A percentile compares a stretch with the other conserved stretches of the same genome.
Conservation (phyloP, 352 stramenopile genomes). For the Thalassiosira mediterranea region DNA sequence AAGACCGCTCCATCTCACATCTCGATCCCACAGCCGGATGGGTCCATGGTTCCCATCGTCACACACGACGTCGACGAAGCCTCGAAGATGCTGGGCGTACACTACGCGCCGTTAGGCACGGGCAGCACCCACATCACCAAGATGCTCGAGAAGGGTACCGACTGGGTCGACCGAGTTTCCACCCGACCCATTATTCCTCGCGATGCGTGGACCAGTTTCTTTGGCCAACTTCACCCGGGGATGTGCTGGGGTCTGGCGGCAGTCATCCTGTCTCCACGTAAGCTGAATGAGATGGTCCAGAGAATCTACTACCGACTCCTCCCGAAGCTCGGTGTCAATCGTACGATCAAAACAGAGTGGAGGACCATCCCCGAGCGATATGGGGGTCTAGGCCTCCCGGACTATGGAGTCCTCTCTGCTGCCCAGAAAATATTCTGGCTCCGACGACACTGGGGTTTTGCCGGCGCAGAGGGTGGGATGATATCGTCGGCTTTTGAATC, state of each 20-base stretch:
- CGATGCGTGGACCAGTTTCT: conserved; percentile 1
- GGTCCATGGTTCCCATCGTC: conserved; percentile 5
- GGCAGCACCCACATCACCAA: not conserved
- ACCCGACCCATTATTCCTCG: not conserved
- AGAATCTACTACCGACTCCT: not conserved
- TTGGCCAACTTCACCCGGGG: not conserved
- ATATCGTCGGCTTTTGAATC: not conserved
- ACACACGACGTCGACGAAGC: conserved; percentile 2
- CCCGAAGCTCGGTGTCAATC: not conserved
- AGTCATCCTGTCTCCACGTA: not conserved
- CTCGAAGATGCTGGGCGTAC: conserved; percentile 19
- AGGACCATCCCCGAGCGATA: not conserved
- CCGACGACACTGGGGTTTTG: not conserved
- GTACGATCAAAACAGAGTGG: not conserved
- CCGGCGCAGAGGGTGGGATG: not conserved
- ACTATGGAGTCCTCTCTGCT: not conserved
- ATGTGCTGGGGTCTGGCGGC: not conserved
- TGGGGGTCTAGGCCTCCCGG: not conserved
- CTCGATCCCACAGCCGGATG: conserved; percentile 18
- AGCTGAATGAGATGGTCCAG: not conserved
- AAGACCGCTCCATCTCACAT: not conserved
- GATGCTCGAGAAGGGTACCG: conserved; percentile 10
- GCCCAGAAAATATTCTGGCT: not conserved
- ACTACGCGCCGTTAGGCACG: not conserved
- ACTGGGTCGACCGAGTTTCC: not conserved